These are phyloP conservation scores for Kalanchoe fedtschenkoi DNA, from an alignment of 164 flowering plant species.

Conservation along the genomic window DNA sequence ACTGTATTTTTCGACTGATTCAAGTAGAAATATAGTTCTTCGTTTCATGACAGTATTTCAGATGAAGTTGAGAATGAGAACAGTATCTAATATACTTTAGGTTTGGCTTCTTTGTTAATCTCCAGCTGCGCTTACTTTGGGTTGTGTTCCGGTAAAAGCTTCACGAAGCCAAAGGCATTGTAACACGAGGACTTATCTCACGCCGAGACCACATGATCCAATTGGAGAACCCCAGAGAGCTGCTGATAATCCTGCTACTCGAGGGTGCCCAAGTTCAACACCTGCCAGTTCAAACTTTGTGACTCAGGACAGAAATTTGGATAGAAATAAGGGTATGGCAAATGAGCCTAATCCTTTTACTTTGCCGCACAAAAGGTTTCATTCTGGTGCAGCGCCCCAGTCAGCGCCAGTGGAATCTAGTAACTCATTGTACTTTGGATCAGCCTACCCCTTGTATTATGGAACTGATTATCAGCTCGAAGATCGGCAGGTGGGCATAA, in stretches of 20 bases:
- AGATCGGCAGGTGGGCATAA: conserved; percentile 14
- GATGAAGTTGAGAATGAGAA: neutral
- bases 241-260: conserved; percentile 14
- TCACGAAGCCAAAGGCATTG: conserved; percentile 79
- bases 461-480: conserved; percentile 22
- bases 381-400: conserved; percentile 13
- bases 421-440: conserved; percentile 21
- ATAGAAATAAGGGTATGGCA: neutral
- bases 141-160: conserved; percentile 73
- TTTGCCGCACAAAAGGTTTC: conserved; percentile 17
- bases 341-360: conserved; percentile 8
- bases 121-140: conserved; percentile 84
- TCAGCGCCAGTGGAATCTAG: conserved; percentile 12
- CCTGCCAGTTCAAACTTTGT: conserved; percentile 10
- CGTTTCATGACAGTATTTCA: neutral
- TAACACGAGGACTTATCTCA: conserved; percentile 61
- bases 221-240: conserved; percentile 19
- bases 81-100: conserved; percentile 1
- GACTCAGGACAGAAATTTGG: conserved; percentile 11
- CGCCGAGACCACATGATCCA: conserved; percentile 32
- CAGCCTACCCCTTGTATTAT: conserved; percentile 60
- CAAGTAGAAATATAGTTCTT: neutral
- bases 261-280: conserved; percentile 11
- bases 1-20: neutral
- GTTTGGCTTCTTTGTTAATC: conserved; percentile 4